phyloP scores from a whole-genome alignment of 148 eudicot genomes.

The Mesembryanthemum crystallinum region DNA sequence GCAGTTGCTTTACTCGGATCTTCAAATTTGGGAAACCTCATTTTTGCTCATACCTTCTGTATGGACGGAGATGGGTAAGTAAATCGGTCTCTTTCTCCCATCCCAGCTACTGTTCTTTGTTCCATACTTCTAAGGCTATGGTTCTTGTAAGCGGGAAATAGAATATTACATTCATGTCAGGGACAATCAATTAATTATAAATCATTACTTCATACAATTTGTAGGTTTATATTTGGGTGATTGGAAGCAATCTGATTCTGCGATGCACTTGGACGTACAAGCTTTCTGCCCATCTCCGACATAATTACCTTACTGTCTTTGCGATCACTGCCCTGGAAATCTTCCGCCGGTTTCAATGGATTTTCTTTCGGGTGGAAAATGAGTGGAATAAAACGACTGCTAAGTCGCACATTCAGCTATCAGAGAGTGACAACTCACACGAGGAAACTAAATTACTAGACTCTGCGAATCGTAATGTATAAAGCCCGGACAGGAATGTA shows the following conservation, averaged over 20 bases:
- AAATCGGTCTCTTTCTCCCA: neutral
- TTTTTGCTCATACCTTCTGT: constrained; percentile 52
- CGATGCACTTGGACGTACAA: constrained; percentile 99
- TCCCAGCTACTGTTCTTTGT: neutral
- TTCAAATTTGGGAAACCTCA: constrained; percentile 83
- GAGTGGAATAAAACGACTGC: constrained; percentile 85
- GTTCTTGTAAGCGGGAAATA: neutral
- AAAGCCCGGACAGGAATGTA: constrained; percentile 8
- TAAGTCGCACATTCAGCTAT: constrained; percentile 51
- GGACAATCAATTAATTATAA: neutral
- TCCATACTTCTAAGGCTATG: neutral
- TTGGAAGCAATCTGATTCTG: constrained; percentile 86
- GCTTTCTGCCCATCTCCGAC: constrained; percentile 95
- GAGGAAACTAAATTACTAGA: constrained; percentile 69
- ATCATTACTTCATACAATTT: constrained; percentile 4
- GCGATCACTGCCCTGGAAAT: constrained; percentile 80
- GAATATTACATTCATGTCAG: neutral
- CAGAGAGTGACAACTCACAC: constrained; percentile 44
- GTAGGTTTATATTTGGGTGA: constrained; percentile 81
- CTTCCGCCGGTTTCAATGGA: constrained; percentile 91
- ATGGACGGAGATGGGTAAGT: constrained; percentile 82
- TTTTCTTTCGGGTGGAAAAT: constrained; percentile 88
- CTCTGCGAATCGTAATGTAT: constrained; percentile 59
- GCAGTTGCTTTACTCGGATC: constrained; percentile 89
- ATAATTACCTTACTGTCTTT: constrained; percentile 77